Evolutionary conservation across 164 flowering plant species (phyloP), one percentile per base, ranked within the genome.

Genomic region (Malania oleifera): DNA sequence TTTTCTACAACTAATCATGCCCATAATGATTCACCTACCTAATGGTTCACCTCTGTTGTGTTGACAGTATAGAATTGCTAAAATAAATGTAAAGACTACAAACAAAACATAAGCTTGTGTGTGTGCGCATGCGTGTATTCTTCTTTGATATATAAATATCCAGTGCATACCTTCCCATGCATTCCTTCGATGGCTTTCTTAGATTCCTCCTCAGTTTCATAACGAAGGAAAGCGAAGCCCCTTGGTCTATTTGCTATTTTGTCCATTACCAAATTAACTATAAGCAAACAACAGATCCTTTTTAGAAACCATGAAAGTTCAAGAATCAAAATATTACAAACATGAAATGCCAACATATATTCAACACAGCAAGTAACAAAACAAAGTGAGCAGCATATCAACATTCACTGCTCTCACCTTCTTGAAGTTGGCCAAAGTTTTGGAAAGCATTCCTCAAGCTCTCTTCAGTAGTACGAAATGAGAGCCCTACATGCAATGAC

Each of bases 201-300:
- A 38, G 92, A 83, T 65, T 89, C 95, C 68, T 89, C 95, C 68
- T 80, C 89, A 7, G 92, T 85, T 24, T 79, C 80, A 69, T 89
- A 89, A 20, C 81, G 78, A 46, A 91, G 74, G 65, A 91, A 91
- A 35, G 98, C 98, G 77, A 89, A 91, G 27, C 98, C 98, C 72
- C 92, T 83, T 23, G 96, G 98, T 69, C 98, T 78, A 26, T 91
- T 86, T 14, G 96, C 98, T 60, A 83, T 73, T 65, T 73, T 88
- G 66, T 91, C 95, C 95, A 91, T 91, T 73, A 91, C 91, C 60
- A 91, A 75, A 57, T 91, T 86, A 35, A 91, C 96, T 91, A 72
- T 13, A 70, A 25, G 31, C 34, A 61, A 40, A 60, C 2, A 56
- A 27, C 23, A 41, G 51, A 12, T 13, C 26, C 25, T 37, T 31